Evolutionary conservation across 2,329 filamentous ascomycete genomes (phyloP), one percentile per base, ranked within the genome.

Genomic region (Fusarium sp.): DNA sequence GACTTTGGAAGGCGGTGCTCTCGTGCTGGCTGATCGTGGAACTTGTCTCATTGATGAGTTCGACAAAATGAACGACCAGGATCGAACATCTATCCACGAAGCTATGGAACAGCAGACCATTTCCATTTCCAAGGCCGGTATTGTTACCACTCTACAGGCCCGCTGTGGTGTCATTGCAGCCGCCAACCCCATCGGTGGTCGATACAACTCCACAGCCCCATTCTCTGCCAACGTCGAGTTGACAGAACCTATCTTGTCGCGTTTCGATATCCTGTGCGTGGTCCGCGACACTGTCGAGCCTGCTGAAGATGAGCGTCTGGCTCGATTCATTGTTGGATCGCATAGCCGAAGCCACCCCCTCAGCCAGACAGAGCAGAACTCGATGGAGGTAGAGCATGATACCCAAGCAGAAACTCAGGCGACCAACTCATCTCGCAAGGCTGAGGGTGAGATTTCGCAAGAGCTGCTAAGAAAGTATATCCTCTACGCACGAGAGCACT

Each of bases 61-160:
- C 75, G 96, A 99, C 87, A 99, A 99, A 86, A 99, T 99, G 96
- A 98, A 98, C 79, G 96, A 99, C 78, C 94, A 98, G 78, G 96
- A 99, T 80, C 90, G 96, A 70, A 98, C 96, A 1, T 97, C 94
- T 9, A 99, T 99, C 73, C 96, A 99, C 87, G 96, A 99, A 85
- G 96, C 96, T 63, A 99, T 99, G 96, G 96, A 99, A 81, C 96
- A 99, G 81, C 96, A 99, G 82, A 99, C 96, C 2, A 99, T 99
- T 72, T 98, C 95, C 65, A 99, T 99, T 76, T 97, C 94, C 69
- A 99, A 99, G 79, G 96, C 96, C 1, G 96, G 96, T 81, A 99
- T 99, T 65, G 96, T 99, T 43, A 99, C 96, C 1, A 98, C 96
- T 0, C 85, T 99, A 1, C 95, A 99, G 80, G 96, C 96, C 43